Evolutionary conservation across 768 basidiomycete genomes (phyloP).

Genomic region (Coprinellus micaceus): DNA sequence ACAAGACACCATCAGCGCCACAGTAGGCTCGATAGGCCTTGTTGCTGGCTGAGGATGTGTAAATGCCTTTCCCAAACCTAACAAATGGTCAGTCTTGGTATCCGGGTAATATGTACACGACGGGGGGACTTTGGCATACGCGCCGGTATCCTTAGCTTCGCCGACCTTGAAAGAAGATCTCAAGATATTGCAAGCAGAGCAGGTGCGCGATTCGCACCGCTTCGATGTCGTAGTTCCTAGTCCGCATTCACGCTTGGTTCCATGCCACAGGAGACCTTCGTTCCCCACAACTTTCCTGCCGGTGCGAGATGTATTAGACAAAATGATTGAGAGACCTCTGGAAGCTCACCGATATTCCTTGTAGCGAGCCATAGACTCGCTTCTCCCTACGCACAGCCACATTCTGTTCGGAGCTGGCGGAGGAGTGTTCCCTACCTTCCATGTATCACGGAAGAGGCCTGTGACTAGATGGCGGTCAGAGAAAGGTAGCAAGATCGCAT

Average conservation of each 20-base stretch:
- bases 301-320: too few relatives aligned
- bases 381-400: too few relatives aligned
- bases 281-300: too few relatives aligned
- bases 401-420: too few relatives aligned
- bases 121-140: not conserved
- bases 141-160: not conserved
- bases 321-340: too few relatives aligned
- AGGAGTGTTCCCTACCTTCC: too few relatives aligned
- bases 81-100: not conserved
- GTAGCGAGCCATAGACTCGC: too few relatives aligned
- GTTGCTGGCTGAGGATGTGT: conserved; percentile 26
- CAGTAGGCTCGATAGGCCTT: conserved; percentile 21
- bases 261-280: not conserved
- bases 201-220: not conserved
- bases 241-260: not conserved
- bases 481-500: too few relatives aligned
- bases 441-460: too few relatives aligned
- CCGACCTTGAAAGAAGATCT: not conserved
- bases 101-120: not conserved
- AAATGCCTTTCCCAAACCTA: conserved; percentile 28
- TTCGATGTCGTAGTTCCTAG: not conserved
- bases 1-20: not conserved
- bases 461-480: too few relatives aligned
- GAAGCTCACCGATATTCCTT: too few relatives aligned
- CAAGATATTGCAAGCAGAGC: not conserved